Base-by-base conservation (phyloP, 345 rosid genomes). In the Turnera subulata region DNA sequence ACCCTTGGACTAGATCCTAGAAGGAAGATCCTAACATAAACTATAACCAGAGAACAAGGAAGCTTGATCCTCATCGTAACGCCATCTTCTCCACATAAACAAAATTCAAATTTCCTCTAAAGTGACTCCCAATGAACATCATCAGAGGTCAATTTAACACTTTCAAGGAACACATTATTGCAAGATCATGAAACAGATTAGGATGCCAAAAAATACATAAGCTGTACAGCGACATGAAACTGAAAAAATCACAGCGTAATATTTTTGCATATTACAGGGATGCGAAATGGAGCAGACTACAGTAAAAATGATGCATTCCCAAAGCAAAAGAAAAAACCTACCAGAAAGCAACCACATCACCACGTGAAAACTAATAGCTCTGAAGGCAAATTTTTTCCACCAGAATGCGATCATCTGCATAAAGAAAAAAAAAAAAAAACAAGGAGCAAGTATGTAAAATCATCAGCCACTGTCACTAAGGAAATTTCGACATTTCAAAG, bases 321-420 rank as follows among this genome's bases (percentile, higher is more conserved):
- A 17, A 32, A 38, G 16, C 17, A 50, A 48, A 20, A 60, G 10
- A n/a, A n/a, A n/a, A n/a, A 39, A 76, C 73, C 42, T 74, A 89
- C 96, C 91, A 14, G 66, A 86, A 86, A 64, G 86, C 82, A 24
- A 89, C 68, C 40, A 89, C 89, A 61, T 92, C 95, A 2, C 96
- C 98, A 39, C 62, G 82, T 1, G 88, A 81, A 62, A 93, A 93
- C 66, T 78, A 80, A 79, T 85, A 93, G 46, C 78, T 70, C n/a
- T 24, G 57, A 47, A 86, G 88, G 79, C 94, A 86, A 51, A 80
- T 66, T 65, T 89, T 93, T 65, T 89, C 96, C 33, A 89, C 74
- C 14, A 89, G 72, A 55, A 93, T 88, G 68, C 60, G 71, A 63
- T 93, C 99, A 76, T 86, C 99, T 89, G 82, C 82, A 76, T 25